Percentiles rank a stretch among this genome's conserved stretches.
Conservation (phyloP, 768 basidiomycete species). For the Paxillus rubicundulus region DNA sequence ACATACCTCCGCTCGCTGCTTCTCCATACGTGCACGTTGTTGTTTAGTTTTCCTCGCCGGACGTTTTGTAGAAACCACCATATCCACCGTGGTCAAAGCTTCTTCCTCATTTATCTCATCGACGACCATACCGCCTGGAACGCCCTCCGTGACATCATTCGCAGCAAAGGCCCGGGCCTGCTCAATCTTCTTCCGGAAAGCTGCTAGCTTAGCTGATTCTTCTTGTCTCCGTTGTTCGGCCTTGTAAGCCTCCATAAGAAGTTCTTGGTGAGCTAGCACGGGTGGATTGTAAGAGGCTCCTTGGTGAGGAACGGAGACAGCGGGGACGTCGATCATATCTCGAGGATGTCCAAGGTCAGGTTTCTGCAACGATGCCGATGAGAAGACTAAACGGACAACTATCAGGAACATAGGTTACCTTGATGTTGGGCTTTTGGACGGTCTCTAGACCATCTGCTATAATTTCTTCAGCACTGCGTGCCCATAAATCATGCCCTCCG, state of each 20-base stretch:
- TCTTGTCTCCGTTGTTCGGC: conserved; percentile 58
- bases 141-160: conserved; percentile 32
- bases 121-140: conserved; percentile 65
- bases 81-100: conserved; percentile 30
- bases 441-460: conserved; percentile 41
- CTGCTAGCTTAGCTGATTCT: conserved; percentile 52
- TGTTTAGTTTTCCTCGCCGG: conserved; percentile 55
- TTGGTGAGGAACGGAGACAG: conserved; percentile 69
- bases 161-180: conserved; percentile 38
- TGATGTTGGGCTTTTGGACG: conserved; percentile 43
- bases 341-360: conserved; percentile 48
- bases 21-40: conserved; percentile 68
- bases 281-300: conserved; percentile 92
- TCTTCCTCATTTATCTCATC: conserved; percentile 44
- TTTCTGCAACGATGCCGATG: conserved; percentile 35
- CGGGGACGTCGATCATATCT: conserved; percentile 56
- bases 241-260: conserved; percentile 65
- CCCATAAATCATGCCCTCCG: conserved; percentile 69
- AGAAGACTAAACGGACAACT: background rate
- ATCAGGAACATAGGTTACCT: conserved; percentile 39
- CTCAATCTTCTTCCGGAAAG: conserved; percentile 55
- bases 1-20: conserved; percentile 61
- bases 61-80: conserved; percentile 37
- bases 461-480: conserved; percentile 32
- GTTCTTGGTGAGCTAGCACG: conserved; percentile 64